These are phyloP conservation scores for Boletus patriciae DNA, from an alignment of 768 basidiomycete genomes.

Conservation along the genomic window DNA sequence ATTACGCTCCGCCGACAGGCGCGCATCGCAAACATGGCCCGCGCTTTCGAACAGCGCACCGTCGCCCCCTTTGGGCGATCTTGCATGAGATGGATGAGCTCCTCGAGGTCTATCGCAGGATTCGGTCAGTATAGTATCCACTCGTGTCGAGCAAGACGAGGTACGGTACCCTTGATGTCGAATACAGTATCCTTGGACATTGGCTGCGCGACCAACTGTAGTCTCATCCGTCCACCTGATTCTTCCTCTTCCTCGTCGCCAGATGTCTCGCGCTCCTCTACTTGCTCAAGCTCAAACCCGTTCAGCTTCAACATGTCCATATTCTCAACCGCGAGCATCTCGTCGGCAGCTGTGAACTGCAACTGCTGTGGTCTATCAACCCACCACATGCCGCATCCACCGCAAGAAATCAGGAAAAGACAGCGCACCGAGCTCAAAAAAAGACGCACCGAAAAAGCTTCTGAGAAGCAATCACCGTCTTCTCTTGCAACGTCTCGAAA, in stretches of 20 bases:
- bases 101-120: conserved; percentile 73
- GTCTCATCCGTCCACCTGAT: conserved; percentile 27
- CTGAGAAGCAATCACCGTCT: conserved; percentile 88
- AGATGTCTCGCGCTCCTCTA: conserved; percentile 36
- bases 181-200: conserved; percentile 91
- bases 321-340: conserved; percentile 85
- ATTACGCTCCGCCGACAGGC: conserved; percentile 97
- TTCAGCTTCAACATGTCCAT: conserved; percentile 79
- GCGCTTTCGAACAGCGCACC: conserved; percentile 90
- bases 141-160: not conserved
- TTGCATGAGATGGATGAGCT: conserved; percentile 82
- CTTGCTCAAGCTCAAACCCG: conserved; percentile 80
- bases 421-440: conserved; percentile 3
- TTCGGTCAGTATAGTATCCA: not conserved
- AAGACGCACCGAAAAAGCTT: conserved; percentile 68
- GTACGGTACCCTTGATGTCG: conserved; percentile 70
- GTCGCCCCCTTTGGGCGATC: conserved; percentile 76
- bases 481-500: conserved; percentile 90
- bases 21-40: conserved; percentile 94
- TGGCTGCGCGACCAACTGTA: conserved; percentile 79
- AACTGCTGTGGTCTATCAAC: conserved; percentile 73
- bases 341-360: conserved; percentile 87
- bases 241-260: not conserved
- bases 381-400: too few species aligned
- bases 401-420: not conserved